These are phyloP conservation scores for Toxoplasma gondii DNA, from an alignment of 169 alveolate genomes.

Conservation along the genomic window DNA sequence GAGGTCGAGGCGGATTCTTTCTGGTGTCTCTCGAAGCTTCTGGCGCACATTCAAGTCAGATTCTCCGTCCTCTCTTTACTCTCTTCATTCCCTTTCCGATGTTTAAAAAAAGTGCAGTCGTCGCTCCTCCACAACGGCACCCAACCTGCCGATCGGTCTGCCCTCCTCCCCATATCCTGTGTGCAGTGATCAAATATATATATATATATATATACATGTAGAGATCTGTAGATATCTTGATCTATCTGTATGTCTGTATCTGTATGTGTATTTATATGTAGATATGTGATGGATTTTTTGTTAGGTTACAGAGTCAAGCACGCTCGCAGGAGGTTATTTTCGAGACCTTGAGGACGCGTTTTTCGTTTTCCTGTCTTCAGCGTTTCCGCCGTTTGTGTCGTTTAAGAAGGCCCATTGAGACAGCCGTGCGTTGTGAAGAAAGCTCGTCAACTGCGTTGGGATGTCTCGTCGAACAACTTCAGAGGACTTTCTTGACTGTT, in stretches of 20 bases:
- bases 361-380: too few relatives aligned
- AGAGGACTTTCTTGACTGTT: too few relatives aligned
- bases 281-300: not conserved
- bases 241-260: not conserved
- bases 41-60: constrained; percentile 87
- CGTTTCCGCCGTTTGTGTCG: too few relatives aligned
- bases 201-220: too few relatives aligned
- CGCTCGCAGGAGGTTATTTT: too few relatives aligned
- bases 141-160: too few relatives aligned
- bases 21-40: constrained; percentile 90
- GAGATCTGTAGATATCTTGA: not conserved
- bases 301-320: not conserved
- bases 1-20: constrained; percentile 91
- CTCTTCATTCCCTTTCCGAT: not conserved
- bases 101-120: not conserved
- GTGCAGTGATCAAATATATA: not conserved
- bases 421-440: too few relatives aligned
- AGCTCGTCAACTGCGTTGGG: too few relatives aligned
- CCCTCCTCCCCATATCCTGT: not conserved
- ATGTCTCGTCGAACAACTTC: too few relatives aligned
- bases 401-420: too few relatives aligned
- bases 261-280: not conserved
- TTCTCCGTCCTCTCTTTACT: not conserved
- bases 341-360: too few relatives aligned
- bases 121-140: too few relatives aligned